These are phyloP conservation scores for Jackrogersella multiformis DNA, from an alignment of 495 filamentous ascomycete species.

Conservation along the genomic window DNA sequence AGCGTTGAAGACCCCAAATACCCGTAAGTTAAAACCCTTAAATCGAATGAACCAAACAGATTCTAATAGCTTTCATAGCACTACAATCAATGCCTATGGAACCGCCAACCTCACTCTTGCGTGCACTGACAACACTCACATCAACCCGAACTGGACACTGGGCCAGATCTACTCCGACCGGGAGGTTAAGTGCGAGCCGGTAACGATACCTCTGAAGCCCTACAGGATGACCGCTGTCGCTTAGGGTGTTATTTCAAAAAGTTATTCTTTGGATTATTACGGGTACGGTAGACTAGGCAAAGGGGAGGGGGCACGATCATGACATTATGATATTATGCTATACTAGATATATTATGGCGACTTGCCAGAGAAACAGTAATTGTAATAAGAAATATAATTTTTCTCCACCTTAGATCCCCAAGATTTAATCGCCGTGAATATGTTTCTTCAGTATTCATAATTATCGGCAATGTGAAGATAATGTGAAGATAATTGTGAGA, in stretches of 20 bases:
- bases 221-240: slow-evolving; percentile 49
- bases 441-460: background rate
- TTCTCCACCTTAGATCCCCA: background rate
- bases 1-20: slow-evolving; percentile 47
- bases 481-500: too few relatives aligned
- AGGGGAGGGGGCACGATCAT: slow-evolving; percentile 15
- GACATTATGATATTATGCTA: slow-evolving; percentile 29
- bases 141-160: slow-evolving; percentile 54
- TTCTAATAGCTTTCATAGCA: slow-evolving; percentile 39
- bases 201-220: slow-evolving; percentile 43
- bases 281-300: background rate
- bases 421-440: background rate
- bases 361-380: slow-evolving; percentile 20
- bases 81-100: slow-evolving; percentile 50
- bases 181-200: slow-evolving; percentile 46
- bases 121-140: slow-evolving; percentile 48
- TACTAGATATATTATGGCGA: slow-evolving; percentile 20
- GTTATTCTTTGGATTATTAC: background rate
- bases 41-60: background rate
- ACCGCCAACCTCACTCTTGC: slow-evolving; percentile 44
- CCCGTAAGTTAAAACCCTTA: slow-evolving; percentile 44
- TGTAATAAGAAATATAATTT: slow-evolving; percentile 23
- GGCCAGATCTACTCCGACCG: slow-evolving; percentile 54
- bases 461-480: too few relatives aligned
- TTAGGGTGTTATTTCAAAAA: slow-evolving; percentile 24